Evolutionary conservation across 768 basidiomycete genomes (phyloP), one percentile per base, ranked within the genome.

Genomic region (Lactarius evosmus): DNA sequence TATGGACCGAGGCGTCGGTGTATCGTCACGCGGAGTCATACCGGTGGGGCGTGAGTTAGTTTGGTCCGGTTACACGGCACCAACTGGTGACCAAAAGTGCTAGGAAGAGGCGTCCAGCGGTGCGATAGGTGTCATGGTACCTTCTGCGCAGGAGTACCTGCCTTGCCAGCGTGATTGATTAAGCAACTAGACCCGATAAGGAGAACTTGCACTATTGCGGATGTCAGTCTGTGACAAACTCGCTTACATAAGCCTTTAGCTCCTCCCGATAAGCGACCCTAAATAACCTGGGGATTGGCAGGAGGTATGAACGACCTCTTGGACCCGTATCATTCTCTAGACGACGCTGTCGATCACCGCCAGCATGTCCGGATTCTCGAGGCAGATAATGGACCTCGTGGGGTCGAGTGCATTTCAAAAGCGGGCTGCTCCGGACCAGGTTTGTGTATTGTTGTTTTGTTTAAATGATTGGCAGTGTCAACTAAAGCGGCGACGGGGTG

Each of bases 371-470:
- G 49, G 32, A 11, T 56, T 62, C 38, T 62, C 58, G n/a, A 55
- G 27, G 11, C 59, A 59, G 29, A 11, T 59, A 49, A 54, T 66
- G 25, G 32, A 30, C 38, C 34, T 61, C 33, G 57, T 53, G n/a
- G 34, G 51, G 7, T 46, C 59, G 22, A 49, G 46, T 6, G 8
- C 54, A 8, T 3, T 54, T 4, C 60, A 61, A 22, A 49, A 7
- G 29, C 60, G 67, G 36, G 33, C 49, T 17, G 67, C 68, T 16
- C 66, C 68, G 2, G 66, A 69, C 25, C 69, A 69, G 66, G 67
- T 51, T 41, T 49, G 64, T 62, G 17, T 17, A 8, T 50, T 34
- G 7, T 3, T 44, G 16, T 19, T 19, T n/a, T 2, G 16, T 22
- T 14, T 36, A n/a, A n/a, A n/a, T n/a, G n/a, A n/a, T n/a, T n/a